Conservation (phyloP, 768 basidiomycete genomes). For the Pleurotus tuoliensis region DNA sequence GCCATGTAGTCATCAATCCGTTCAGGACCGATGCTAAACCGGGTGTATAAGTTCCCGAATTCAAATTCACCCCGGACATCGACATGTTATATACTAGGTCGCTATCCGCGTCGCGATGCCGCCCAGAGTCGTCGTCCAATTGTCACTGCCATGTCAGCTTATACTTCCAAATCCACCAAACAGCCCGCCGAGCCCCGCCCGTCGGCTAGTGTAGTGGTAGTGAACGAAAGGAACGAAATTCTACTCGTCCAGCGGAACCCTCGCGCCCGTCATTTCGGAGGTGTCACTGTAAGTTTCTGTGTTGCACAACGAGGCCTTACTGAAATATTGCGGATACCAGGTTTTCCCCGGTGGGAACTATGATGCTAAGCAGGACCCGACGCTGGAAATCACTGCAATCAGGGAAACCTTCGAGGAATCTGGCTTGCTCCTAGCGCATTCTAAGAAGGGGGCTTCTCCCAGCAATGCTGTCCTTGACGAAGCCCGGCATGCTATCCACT, state of each 20-base stretch:
- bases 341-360: constrained; percentile 77
- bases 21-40: constrained; percentile 2
- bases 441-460: constrained; percentile 13
- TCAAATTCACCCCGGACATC: neutral
- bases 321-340: constrained; percentile 26
- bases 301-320: neutral
- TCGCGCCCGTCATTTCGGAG: constrained; percentile 57
- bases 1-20: too few relatives aligned
- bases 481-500: constrained; percentile 54
- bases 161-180: neutral
- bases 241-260: constrained; percentile 70
- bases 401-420: constrained; percentile 79
- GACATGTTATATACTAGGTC: neutral
- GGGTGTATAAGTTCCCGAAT: constrained; percentile 3
- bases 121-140: neutral
- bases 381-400: constrained; percentile 59
- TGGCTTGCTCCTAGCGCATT: constrained; percentile 58
- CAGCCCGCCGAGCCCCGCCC: constrained; percentile 39
- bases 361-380: constrained; percentile 56
- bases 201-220: constrained; percentile 64
- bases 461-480: constrained; percentile 42
- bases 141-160: constrained; percentile 5
- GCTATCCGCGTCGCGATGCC: neutral
- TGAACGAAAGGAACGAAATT: constrained; percentile 65
- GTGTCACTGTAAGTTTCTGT: constrained; percentile 52